These are phyloP conservation scores for Salvia splendens DNA, from an alignment of 257 asterid genomes.

Conservation along the genomic window DNA sequence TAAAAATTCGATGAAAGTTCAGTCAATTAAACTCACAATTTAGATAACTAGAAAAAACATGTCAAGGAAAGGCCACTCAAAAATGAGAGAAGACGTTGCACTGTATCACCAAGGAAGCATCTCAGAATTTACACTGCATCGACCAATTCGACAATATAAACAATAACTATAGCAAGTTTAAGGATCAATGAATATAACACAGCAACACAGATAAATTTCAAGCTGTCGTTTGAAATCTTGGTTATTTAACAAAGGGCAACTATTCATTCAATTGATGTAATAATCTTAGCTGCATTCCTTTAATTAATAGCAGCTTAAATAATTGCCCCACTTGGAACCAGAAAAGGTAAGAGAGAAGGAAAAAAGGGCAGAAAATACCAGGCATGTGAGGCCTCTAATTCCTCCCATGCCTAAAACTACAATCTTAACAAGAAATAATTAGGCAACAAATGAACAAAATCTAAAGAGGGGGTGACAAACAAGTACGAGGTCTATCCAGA, in stretches of 20 bases:
- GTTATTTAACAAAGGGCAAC: conserved; percentile 34
- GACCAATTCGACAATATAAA: too few relatives aligned
- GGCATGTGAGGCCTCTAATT: conserved; percentile 36
- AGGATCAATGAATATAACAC: conserved; percentile 1
- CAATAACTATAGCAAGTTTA: neutral
- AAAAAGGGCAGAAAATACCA: conserved; percentile 34
- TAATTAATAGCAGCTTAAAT: conserved; percentile 36
- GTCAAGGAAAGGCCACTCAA: too few relatives aligned
- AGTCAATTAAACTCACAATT: too few relatives aligned
- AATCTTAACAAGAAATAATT: conserved; percentile 35
- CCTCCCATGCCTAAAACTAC: conserved; percentile 45
- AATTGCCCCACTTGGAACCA: conserved; percentile 42
- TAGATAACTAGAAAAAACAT: too few relatives aligned
- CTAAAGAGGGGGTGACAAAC: neutral
- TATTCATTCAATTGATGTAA: conserved; percentile 34
- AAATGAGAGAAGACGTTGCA: too few relatives aligned
- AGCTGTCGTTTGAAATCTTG: conserved; percentile 27
- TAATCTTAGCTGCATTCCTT: conserved; percentile 38
- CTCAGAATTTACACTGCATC: too few relatives aligned
- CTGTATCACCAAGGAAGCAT: too few relatives aligned
- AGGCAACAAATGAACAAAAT: conserved; percentile 24
- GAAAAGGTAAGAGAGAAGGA: conserved; percentile 24
- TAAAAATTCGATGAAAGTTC: too few relatives aligned
- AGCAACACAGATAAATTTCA: conserved; percentile 5
- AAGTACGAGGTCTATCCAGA: conserved; percentile 35